Conservation (phyloP, 169 alveolate genomes). For the Cyclospora cayetanensis region DNA sequence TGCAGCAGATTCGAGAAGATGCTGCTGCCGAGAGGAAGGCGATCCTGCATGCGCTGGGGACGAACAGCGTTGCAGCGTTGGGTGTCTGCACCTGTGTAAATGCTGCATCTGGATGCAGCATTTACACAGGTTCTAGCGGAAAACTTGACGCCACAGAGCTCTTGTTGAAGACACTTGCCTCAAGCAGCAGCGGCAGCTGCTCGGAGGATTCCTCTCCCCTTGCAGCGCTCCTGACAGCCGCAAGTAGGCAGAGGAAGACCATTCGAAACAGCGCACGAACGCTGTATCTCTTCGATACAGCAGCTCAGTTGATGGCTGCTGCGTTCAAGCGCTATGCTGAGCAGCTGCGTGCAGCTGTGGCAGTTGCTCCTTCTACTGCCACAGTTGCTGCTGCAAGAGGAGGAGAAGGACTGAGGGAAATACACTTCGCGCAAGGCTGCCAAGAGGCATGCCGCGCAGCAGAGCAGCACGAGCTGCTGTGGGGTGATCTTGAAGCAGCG, state of each 20-base stretch:
- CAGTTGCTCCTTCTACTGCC: neutral
- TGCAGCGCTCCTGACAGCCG: neutral
- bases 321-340: neutral
- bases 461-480: constrained; percentile 7
- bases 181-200: constrained; percentile 23
- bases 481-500: neutral
- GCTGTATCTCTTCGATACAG: neutral
- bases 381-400: neutral
- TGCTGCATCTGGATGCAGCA: too few relatives aligned
- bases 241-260: neutral
- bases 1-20: neutral
- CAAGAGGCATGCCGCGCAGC: too few relatives aligned
- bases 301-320: neutral
- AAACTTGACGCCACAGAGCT: too few relatives aligned
- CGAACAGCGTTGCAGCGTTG: too few relatives aligned
- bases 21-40: neutral
- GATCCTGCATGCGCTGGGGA: too few relatives aligned
- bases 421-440: neutral
- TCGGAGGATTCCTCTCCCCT: neutral
- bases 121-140: too few relatives aligned
- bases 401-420: neutral
- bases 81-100: too few relatives aligned
- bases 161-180: too few relatives aligned
- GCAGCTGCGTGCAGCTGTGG: constrained; percentile 21
- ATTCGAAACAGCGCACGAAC: neutral